Evolutionary conservation across 495 filamentous ascomycete genomes (phyloP).

Genomic region (Lindgomyces ingoldianus): DNA sequence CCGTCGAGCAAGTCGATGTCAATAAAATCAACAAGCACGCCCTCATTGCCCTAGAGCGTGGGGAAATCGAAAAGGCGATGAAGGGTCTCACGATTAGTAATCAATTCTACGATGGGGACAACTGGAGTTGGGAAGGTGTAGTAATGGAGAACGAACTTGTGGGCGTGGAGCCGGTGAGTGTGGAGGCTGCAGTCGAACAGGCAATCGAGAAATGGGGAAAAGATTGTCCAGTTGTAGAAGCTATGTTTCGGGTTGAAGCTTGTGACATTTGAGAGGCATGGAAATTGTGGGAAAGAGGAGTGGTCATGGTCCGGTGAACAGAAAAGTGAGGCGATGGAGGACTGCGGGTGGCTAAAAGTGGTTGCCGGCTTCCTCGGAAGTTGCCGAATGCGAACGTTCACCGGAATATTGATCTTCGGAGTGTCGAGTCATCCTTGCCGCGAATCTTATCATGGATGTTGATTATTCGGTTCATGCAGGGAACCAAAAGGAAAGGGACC

Average conservation of each 20-base stretch:
- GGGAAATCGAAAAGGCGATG: constrained; percentile 25
- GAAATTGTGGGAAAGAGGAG: not conserved
- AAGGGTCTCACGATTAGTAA: constrained; percentile 22
- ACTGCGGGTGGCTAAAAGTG: not conserved
- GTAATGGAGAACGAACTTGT: constrained; percentile 33
- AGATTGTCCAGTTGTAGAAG: constrained; percentile 17
- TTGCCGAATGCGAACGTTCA: not conserved
- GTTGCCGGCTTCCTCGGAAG: not conserved
- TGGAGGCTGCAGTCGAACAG: constrained; percentile 27
- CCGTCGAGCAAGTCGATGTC: constrained; percentile 25
- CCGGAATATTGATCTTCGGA: not conserved
- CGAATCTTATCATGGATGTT: not conserved
- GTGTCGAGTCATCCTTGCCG: not conserved
- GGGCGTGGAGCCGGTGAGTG: constrained; percentile 24
- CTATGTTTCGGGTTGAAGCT: constrained; percentile 22
- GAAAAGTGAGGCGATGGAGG: not conserved
- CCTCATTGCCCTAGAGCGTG: constrained; percentile 34
- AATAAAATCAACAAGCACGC: constrained; percentile 36
- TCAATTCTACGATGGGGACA: constrained; percentile 31
- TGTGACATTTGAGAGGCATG: constrained; percentile 11
- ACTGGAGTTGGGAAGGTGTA: constrained; percentile 8
- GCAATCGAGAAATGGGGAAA: constrained; percentile 29
- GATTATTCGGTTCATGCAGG: too few relatives aligned
- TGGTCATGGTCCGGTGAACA: not conserved
- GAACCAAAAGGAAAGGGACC: too few relatives aligned